These are phyloP conservation scores for Drechslera avenae DNA, from an alignment of 2,329 filamentous ascomycete genomes.

Conservation along the genomic window DNA sequence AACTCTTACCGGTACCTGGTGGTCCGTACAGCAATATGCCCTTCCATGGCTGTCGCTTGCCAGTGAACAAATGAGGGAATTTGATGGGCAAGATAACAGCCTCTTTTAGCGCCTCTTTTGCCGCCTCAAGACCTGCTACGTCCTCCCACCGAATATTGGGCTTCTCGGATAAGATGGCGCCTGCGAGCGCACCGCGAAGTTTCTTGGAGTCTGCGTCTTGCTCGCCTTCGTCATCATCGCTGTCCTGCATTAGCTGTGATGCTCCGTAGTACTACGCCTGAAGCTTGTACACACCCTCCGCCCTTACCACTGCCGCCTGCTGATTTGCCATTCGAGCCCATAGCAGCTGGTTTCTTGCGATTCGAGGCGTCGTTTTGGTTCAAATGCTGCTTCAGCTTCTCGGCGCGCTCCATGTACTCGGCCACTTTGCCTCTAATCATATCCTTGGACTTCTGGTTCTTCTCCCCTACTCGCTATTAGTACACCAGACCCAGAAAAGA, in stretches of 20 bases:
- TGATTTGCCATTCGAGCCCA: slow-evolving; percentile 73
- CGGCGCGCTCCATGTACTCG: slow-evolving; percentile 98
- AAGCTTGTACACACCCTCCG: slow-evolving; percentile 49
- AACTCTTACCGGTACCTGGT: slow-evolving; percentile 96
- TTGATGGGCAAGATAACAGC: slow-evolving; percentile 98
- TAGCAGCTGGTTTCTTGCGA: slow-evolving; percentile 71
- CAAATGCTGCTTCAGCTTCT: slow-evolving; percentile 94
- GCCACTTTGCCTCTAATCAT: slow-evolving; percentile 94
- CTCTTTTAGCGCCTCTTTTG: slow-evolving; percentile 97
- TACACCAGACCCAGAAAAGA: slow-evolving; percentile 11
- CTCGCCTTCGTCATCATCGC: slow-evolving; percentile 66
- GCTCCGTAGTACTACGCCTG: background rate
- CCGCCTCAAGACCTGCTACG: slow-evolving; percentile 89
- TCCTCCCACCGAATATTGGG: slow-evolving; percentile 98
- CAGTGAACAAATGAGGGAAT: slow-evolving; percentile 94
- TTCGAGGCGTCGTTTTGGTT: slow-evolving; percentile 71
- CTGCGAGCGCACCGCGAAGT: slow-evolving; percentile 83
- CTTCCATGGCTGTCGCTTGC: slow-evolving; percentile 97
- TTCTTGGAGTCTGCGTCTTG: slow-evolving; percentile 93
- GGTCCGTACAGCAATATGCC: slow-evolving; percentile 95
- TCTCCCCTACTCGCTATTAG: slow-evolving; percentile 67
- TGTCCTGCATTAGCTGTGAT: slow-evolving; percentile 41
- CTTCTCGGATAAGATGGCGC: slow-evolving; percentile 92
- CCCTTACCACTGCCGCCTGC: slow-evolving; percentile 67
- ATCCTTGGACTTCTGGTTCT: slow-evolving; percentile 95